A percentile compares a stretch with the other conserved stretches of the same genome.
Evolutionary conservation across 1,139 yeast genomes (phyloP).

Genomic region (Yamadazyma mexicana): DNA sequence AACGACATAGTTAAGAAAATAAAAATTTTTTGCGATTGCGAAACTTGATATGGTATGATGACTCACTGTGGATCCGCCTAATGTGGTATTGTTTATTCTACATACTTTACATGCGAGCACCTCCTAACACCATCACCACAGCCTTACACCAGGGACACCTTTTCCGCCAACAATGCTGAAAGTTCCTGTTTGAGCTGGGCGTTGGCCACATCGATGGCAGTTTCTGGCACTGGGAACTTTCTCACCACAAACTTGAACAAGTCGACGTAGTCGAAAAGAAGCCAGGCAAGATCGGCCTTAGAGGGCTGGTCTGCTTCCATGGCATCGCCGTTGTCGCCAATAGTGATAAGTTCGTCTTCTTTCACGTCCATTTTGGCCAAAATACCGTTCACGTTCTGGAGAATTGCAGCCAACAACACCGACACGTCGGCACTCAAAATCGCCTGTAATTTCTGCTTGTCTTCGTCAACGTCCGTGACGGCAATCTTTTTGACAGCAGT

Average conservation of each 20-base stretch:
- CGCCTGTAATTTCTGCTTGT: conserved; percentile 5
- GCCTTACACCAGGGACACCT: too few species aligned
- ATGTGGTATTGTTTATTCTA: too few species aligned
- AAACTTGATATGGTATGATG: neutral
- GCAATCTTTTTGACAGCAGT: neutral
- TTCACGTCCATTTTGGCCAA: conserved; percentile 24
- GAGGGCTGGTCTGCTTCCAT: conserved; percentile 23
- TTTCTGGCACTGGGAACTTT: conserved; percentile 16
- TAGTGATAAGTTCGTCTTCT: conserved; percentile 23
- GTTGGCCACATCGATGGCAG: neutral
- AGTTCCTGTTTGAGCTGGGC: neutral
- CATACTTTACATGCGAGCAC: too few species aligned
- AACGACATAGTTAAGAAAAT: conserved; percentile 13
- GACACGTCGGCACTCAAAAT: conserved; percentile 12
- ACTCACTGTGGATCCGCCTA: neutral
- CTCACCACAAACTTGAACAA: conserved; percentile 42
- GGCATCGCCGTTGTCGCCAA: conserved; percentile 26
- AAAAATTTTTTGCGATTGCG: neutral
- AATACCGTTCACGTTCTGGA: conserved; percentile 35
- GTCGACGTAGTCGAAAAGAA: conserved; percentile 45
- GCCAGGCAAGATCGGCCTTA: conserved; percentile 41
- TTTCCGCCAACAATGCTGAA: neutral
- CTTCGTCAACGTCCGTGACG: conserved; percentile 1
- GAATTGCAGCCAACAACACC: conserved; percentile 35
- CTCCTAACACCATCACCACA: too few species aligned